Base-by-base conservation (phyloP, 129 eudicot genomes). In the Artemisia argyi region DNA sequence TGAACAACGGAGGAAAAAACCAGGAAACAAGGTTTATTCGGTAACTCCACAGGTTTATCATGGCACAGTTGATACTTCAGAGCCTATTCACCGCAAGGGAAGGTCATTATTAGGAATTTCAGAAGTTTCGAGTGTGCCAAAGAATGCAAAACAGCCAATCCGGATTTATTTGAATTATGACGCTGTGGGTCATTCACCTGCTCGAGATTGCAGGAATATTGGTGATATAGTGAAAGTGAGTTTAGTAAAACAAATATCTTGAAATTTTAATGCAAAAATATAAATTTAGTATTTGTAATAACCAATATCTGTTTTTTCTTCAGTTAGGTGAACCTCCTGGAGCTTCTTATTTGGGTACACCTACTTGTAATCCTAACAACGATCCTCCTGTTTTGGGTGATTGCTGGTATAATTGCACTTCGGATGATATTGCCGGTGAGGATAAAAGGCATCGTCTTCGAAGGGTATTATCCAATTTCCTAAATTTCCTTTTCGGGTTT, bases 361-460 rank as follows among this genome's bases (percentile, higher is more conserved):
- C 97, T 55, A 79, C 93, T 61, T 94, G 99, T 77, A 81, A 90
- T 84, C 87, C 97, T 65, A 90, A 86, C 35, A 84, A 80, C 9
- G 91, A 85, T 78, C 97, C 97, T 61, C 97, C 98, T 28, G 74
- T 94, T 64, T 79, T 64, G 47, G 97, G 96, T 11, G 97, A 90
- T 58, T 94, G 99, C 72, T 94, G 99, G 99, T 94, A 94, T 76
- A 94, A 90, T 70, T 94, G 99, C 80, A 94, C 99, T 44, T 78
- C 80, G 18, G 91, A 94, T 78, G 97, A 94, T 78, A 84, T 94
- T 74, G 92, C 96, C 5, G 93, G 86, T 76, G 91, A 84, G 75
- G 99, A 90, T 85, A 94, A 94, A 77, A 90, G 85, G 80, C 81
- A 56, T 50, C 95, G 99, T 22, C 99, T 94, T 68, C 89, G 88